Conservation (phyloP, 208 protist genomes). For the Trypanosoma melophagium region DNA sequence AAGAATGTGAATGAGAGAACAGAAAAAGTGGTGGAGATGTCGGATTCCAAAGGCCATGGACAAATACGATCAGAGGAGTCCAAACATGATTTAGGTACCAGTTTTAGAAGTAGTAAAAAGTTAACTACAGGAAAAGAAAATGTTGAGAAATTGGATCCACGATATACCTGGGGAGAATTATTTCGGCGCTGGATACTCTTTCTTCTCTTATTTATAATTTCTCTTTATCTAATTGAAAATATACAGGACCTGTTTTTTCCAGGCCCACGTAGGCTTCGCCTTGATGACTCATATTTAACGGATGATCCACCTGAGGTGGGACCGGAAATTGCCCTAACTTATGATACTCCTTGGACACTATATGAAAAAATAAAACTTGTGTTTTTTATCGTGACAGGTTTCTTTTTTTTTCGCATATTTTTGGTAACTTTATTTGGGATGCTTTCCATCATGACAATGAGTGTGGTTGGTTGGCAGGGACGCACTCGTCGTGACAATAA, state of each 20-base stretch:
- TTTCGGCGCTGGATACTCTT: constrained; percentile 24
- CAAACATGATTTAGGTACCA: background rate
- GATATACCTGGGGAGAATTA: constrained; percentile 25
- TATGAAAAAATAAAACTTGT: constrained; percentile 73
- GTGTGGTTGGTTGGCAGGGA: constrained; percentile 24
- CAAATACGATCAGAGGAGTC: constrained; percentile 27
- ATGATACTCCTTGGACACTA: constrained; percentile 69
- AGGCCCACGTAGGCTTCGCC: constrained; percentile 39
- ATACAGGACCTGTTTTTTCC: constrained; percentile 34
- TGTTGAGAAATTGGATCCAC: constrained; percentile 12
- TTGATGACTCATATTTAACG: constrained; percentile 70
- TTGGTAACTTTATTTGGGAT: constrained; percentile 38
- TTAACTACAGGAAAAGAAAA: constrained; percentile 6
- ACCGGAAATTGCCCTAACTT: constrained; percentile 56
- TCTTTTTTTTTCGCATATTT: constrained; percentile 58
- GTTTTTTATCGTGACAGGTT: constrained; percentile 68
- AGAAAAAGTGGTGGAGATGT: constrained; percentile 19
- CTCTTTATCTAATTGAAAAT: constrained; percentile 49
- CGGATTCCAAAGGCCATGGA: constrained; percentile 35
- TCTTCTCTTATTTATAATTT: constrained; percentile 26
- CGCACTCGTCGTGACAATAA: constrained; percentile 45
- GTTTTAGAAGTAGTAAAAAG: constrained; percentile 2
- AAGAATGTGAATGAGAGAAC: constrained; percentile 16
- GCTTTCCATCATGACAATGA: constrained; percentile 39
- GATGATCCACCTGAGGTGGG: constrained; percentile 47